Base-by-base conservation (phyloP, 2,329 filamentous ascomycete species). In the Trichophyton verrucosum region DNA sequence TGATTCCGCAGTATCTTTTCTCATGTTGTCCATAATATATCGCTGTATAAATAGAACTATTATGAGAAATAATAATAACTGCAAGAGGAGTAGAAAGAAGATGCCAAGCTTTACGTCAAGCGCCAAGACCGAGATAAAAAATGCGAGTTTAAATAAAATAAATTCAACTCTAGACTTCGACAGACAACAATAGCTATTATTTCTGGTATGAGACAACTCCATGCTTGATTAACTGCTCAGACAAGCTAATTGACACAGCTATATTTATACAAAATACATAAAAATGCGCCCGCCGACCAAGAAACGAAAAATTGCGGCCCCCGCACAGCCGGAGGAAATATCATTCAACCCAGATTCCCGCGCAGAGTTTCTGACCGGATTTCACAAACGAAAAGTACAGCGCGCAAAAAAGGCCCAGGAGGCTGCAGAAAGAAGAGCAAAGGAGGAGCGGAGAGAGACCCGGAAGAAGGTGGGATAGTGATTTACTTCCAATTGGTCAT, bases 311-410 rank as follows among this genome's bases (percentile, higher is more conserved):
- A 67, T 75, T 73, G 74, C 64, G 70, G 72, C 53, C 20, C 47
- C 51, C 40, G 58, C 61, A 3, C 57, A 59, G 6, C 79, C 89
- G 63, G 89, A 91, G 70, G 89, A 95, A 72, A 87, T 99, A 73
- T 84, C 79, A 59, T 99, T 97, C 76, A 91, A 99, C 76, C 77
- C 81, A 63, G 80, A 81, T 63, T 88, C 88, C 53, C 86, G 94
- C 65, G 78, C 87, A 65, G 91, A 97, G 70, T 99, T 89, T 71
- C 80, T 99, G 61, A 96, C 91, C 0, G 94, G 94, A 2, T 99
- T 99, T 76, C 91, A 92, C 78, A 99, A 97, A 80, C 87, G 94
- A 74, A 97, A 96, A 74, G 77, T 88, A 59, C 87, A 90, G 72
- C 83, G 94, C 42, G 85, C 86, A 66, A 95, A 95, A 77, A 80